Percentiles rank a stretch among this genome's conserved stretches.
These are phyloP conservation scores for Aspergillus novoparasiticus DNA, from an alignment of 2,329 filamentous ascomycete species.

Conservation along the genomic window DNA sequence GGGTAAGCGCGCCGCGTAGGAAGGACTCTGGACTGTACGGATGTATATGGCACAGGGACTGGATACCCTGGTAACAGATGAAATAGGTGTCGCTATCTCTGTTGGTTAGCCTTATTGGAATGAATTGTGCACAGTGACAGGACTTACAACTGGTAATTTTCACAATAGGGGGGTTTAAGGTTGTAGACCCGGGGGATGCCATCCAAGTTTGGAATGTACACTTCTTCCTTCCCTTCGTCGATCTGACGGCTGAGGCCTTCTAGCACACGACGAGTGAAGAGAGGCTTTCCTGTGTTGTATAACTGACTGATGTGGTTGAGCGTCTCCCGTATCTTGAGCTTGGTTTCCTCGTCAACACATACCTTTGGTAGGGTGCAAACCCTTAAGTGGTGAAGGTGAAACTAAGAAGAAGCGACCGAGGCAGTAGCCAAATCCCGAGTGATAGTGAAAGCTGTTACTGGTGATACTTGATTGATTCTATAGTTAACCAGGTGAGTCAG, in stretches of 20 bases:
- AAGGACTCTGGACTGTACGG: slow-evolving; percentile 17
- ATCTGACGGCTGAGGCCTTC: slow-evolving; percentile 22
- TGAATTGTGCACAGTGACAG: neutral
- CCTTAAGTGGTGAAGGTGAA: too few relatives aligned
- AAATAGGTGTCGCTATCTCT: slow-evolving; percentile 20
- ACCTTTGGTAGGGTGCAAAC: too few relatives aligned
- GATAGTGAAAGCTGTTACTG: too few relatives aligned
- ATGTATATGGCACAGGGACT: slow-evolving; percentile 17
- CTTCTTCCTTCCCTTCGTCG: slow-evolving; percentile 17
- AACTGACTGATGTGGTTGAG: slow-evolving; percentile 21
- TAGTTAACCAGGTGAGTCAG: too few relatives aligned
- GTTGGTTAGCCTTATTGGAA: neutral
- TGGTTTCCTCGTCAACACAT: slow-evolving; percentile 6
- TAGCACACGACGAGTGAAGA: slow-evolving; percentile 26
- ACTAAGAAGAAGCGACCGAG: too few relatives aligned
- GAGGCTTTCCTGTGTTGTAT: slow-evolving; percentile 23
- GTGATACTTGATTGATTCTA: too few relatives aligned
- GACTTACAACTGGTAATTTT: too few relatives aligned
- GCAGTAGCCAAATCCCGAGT: too few relatives aligned
- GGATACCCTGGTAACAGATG: slow-evolving; percentile 25
- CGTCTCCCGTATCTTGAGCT: slow-evolving; percentile 14
- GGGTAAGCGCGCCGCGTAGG: neutral
- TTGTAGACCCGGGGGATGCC: slow-evolving; percentile 18
- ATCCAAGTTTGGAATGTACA: slow-evolving; percentile 21
- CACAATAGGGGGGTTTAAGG: neutral